phyloP scores from a whole-genome alignment of 768 basidiomycete genomes.

The Suillus tomentosus region DNA sequence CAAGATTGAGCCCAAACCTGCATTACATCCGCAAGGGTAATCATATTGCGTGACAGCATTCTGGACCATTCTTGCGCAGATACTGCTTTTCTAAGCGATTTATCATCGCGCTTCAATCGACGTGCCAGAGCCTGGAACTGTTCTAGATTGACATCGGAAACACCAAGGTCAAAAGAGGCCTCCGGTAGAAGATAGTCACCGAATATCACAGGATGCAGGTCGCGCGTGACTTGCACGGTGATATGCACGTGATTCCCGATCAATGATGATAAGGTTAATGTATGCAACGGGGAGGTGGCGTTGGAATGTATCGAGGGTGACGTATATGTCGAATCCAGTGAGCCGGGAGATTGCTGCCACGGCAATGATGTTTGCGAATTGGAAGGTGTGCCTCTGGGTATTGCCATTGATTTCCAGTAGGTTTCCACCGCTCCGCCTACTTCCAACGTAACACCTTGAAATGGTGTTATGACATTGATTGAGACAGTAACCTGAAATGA shows the following conservation, averaged over 20 bases:
- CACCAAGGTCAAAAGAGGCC: conserved; percentile 70
- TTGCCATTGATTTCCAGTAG: conserved; percentile 88
- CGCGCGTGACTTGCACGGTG: conserved; percentile 89
- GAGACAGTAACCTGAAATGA: conserved; percentile 78
- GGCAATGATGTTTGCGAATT: conserved; percentile 39
- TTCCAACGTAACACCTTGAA: conserved; percentile 89
- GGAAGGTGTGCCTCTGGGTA: conserved; percentile 31
- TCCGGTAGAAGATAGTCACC: conserved; percentile 77
- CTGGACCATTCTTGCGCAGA: conserved; percentile 47
- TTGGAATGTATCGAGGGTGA: conserved; percentile 70
- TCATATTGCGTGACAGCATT: conserved; percentile 55
- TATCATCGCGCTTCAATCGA: conserved; percentile 46
- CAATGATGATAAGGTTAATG: conserved; percentile 86
- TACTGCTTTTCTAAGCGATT: conserved; percentile 32
- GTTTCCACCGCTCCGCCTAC: conserved; percentile 96
- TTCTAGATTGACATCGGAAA: conserved; percentile 78
- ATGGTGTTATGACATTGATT: conserved; percentile 82
- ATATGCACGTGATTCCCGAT: conserved; percentile 86
- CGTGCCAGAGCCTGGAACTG: conserved; percentile 76
- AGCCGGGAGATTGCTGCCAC: conserved; percentile 34
- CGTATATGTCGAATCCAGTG: conserved; percentile 58
- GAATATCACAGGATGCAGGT: conserved; percentile 87
- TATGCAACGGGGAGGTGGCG: conserved; percentile 47
- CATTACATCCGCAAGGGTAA: conserved; percentile 74
- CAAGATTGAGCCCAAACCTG: conserved; percentile 49